phyloP scores from a whole-genome alignment of 192 early-diverging fungal species.

The Oehlia diaphana region DNA sequence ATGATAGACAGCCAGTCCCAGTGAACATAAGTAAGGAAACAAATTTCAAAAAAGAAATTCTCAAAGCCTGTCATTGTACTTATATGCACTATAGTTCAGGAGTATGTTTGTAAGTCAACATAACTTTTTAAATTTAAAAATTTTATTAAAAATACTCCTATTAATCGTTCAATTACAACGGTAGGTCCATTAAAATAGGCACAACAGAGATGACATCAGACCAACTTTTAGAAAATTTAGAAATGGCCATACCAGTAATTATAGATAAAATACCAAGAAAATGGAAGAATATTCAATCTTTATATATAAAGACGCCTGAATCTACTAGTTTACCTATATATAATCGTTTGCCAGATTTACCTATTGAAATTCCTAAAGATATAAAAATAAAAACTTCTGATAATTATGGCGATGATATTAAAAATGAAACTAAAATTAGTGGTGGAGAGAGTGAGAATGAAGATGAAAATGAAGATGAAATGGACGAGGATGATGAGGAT shows the following conservation, averaged over 20 bases:
- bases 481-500: neutral
- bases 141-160: constrained; percentile 23
- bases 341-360: constrained; percentile 36
- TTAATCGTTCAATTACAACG: constrained; percentile 36
- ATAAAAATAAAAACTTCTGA: neutral
- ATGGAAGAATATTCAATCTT: constrained; percentile 84
- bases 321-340: constrained; percentile 85
- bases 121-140: neutral
- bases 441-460: neutral
- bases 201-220: constrained; percentile 54
- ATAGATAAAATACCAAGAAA: constrained; percentile 69
- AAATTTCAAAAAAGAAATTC: constrained; percentile 64
- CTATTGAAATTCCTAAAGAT: neutral
- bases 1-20: constrained; percentile 65
- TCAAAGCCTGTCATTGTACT: constrained; percentile 59
- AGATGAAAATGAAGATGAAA: neutral
- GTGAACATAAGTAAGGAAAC: constrained; percentile 61
- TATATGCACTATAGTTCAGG: constrained; percentile 62
- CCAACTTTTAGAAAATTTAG: constrained; percentile 78
- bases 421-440: too few relatives aligned
- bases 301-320: constrained; percentile 80
- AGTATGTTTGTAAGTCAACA: constrained; percentile 55
- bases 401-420: too few relatives aligned
- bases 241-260: constrained; percentile 58
- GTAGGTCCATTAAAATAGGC: constrained; percentile 68